phyloP scores from a whole-genome alignment of 1,139 yeast species.

The Candida dubliniensis region DNA sequence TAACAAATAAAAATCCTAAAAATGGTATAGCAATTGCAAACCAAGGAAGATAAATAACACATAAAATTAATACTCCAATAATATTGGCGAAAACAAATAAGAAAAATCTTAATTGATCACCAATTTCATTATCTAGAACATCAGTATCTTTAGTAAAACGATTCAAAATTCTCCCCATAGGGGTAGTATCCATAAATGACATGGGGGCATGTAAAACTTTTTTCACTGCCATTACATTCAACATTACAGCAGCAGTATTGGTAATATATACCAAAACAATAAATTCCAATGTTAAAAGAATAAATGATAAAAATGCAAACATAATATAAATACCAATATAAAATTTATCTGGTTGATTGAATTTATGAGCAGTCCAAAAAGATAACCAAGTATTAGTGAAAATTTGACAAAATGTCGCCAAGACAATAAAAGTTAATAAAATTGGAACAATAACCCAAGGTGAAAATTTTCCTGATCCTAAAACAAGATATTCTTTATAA shows the following conservation, averaged over 20 bases:
- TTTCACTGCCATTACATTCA: slow-evolving; percentile 53
- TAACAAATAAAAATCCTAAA: slow-evolving; percentile 33
- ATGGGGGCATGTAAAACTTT: slow-evolving; percentile 63
- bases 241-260: slow-evolving; percentile 45
- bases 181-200: slow-evolving; percentile 61
- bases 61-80: slow-evolving; percentile 64
- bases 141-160: slow-evolving; percentile 83
- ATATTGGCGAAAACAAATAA: slow-evolving; percentile 49
- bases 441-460: slow-evolving; percentile 20
- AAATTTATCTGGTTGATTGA: slow-evolving; percentile 45
- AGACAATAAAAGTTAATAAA: slow-evolving; percentile 27
- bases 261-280: slow-evolving; percentile 49
- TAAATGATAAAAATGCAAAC: slow-evolving; percentile 45
- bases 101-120: slow-evolving; percentile 59
- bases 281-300: slow-evolving; percentile 44
- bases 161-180: slow-evolving; percentile 62
- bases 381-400: slow-evolving; percentile 83
- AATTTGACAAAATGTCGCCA: slow-evolving; percentile 59
- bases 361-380: slow-evolving; percentile 71
- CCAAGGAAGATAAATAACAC: slow-evolving; percentile 75
- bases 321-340: slow-evolving; percentile 74
- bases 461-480: slow-evolving; percentile 55
- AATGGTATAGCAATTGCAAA: slow-evolving; percentile 51
- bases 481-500: slow-evolving; percentile 45
- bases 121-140: slow-evolving; percentile 73